These are phyloP conservation scores for Pythium brassicae DNA, from an alignment of 352 stramenopile species.

Conservation along the genomic window DNA sequence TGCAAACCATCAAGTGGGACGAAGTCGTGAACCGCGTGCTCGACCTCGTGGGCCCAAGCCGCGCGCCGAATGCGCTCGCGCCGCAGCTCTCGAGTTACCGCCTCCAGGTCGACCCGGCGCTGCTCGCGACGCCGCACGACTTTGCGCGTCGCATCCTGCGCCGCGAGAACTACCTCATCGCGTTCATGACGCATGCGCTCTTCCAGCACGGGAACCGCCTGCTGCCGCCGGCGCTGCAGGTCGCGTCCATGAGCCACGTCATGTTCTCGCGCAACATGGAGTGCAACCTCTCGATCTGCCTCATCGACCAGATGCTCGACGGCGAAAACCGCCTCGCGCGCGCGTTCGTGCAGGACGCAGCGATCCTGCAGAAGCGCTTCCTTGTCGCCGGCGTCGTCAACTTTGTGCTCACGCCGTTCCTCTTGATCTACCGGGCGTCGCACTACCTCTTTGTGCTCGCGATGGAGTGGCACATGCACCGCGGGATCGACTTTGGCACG, in stretches of 20 bases:
- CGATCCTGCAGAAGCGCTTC: conserved; percentile 91
- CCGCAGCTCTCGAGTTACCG: conserved; percentile 83
- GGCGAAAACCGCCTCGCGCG: conserved; percentile 68
- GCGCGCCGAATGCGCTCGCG: conserved; percentile 71
- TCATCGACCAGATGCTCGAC: conserved; percentile 97
- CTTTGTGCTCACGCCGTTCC: conserved; percentile 95
- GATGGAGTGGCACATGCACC: conserved; percentile 93
- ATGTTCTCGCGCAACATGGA: conserved; percentile 91
- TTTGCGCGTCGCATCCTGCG: conserved; percentile 97
- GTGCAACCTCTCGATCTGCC: conserved; percentile 94
- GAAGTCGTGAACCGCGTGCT: conserved; percentile 87
- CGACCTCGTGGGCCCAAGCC: conserved; percentile 65
- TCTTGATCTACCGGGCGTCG: conserved; percentile 95
- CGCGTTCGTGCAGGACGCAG: conserved; percentile 89
- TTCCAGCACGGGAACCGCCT: conserved; percentile 88
- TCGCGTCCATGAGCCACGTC: conserved; percentile 68
- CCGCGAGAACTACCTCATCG: conserved; percentile 98
- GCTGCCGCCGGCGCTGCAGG: conserved; percentile 68
- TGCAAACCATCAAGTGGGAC: conserved; percentile 87
- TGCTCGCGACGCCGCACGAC: conserved; percentile 79
- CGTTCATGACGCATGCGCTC: conserved; percentile 94
- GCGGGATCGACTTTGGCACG: conserved; percentile 92
- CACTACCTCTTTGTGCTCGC: conserved; percentile 97
- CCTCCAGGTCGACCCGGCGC: conserved; percentile 74
- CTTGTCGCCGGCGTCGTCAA: conserved; percentile 93